A percentile compares a stretch with the other conserved stretches of the same genome.
Evolutionary conservation across 2,329 filamentous ascomycete species (phyloP).

Genomic region (Penicillium sp.): DNA sequence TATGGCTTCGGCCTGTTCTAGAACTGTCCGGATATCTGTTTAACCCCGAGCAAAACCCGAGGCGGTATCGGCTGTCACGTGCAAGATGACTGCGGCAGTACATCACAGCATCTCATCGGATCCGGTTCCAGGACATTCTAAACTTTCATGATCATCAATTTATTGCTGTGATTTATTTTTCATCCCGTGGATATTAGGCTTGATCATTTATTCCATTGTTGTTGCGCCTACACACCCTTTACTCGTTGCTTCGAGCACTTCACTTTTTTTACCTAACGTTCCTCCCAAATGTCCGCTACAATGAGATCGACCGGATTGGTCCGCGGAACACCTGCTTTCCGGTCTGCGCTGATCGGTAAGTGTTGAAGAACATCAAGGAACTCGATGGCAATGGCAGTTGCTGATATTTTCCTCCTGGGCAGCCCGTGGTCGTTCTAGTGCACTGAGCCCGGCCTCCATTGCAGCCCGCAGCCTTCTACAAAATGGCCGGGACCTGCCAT

Average conservation of each 20-base stretch:
- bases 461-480: constrained; percentile 35
- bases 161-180: neutral
- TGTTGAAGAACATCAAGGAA: neutral
- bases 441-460: constrained; percentile 29
- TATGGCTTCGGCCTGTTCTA: neutral
- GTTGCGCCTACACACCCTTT: constrained; percentile 14
- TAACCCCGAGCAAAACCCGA: constrained; percentile 21
- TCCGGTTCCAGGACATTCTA: constrained; percentile 9
- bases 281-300: constrained; percentile 39
- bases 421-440: constrained; percentile 37
- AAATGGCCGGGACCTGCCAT: constrained; percentile 45
- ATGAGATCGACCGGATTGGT: constrained; percentile 43
- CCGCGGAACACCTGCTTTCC: constrained; percentile 36
- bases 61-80: constrained; percentile 22
- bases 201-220: constrained; percentile 8
- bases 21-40: constrained; percentile 1
- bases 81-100: constrained; percentile 18
- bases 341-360: constrained; percentile 33
- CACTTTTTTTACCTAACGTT: constrained; percentile 25
- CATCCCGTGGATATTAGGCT: constrained; percentile 9
- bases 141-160: constrained; percentile 5
- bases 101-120: constrained; percentile 20
- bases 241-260: constrained; percentile 28
- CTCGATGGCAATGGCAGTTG: neutral
- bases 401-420: constrained; percentile 8